Evolutionary conservation across 495 filamentous ascomycete genomes (phyloP).

Genomic region (Glonium stellatum): DNA sequence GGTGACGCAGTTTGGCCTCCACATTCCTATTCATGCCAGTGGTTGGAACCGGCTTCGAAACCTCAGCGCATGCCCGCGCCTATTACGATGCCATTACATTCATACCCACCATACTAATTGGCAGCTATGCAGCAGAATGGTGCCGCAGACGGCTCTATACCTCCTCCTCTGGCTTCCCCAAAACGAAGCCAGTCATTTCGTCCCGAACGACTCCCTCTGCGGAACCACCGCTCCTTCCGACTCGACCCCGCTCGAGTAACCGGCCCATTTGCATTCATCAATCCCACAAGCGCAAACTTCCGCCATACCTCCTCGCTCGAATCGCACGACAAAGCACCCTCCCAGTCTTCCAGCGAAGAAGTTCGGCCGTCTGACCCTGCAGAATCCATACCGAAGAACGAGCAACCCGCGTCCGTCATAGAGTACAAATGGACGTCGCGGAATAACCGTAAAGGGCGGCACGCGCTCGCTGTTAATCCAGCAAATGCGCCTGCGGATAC

Average conservation of each 20-base stretch:
- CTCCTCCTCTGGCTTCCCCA: constrained; percentile 2
- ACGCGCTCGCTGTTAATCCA: constrained; percentile 47
- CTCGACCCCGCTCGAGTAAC: constrained; percentile 21
- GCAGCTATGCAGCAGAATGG: too few species aligned
- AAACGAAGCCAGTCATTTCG: constrained; percentile 27
- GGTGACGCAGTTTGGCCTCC: too few species aligned
- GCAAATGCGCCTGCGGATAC: constrained; percentile 24
- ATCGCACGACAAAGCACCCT: constrained; percentile 2
- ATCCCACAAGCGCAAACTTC: constrained; percentile 43
- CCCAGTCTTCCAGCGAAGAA: constrained; percentile 2
- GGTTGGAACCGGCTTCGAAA: too few species aligned
- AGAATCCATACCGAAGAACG: constrained; percentile 2
- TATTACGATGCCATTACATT: too few species aligned
- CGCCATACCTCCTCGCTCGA: constrained; percentile 7
- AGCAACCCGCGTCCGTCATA: constrained; percentile 20
- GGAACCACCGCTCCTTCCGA: constrained; percentile 16
- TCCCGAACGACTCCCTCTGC: constrained; percentile 27
- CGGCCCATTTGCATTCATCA: constrained; percentile 45
- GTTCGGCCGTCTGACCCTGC: not conserved
- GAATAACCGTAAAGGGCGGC: constrained; percentile 67
- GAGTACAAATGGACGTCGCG: constrained; percentile 52
- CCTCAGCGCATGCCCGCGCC: too few species aligned
- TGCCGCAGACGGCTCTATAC: not conserved
- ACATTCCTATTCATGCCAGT: too few species aligned
- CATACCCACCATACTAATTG: too few species aligned